phyloP scores from a whole-genome alignment of 75 land plant genomes.

The Pinus albicaulis region DNA sequence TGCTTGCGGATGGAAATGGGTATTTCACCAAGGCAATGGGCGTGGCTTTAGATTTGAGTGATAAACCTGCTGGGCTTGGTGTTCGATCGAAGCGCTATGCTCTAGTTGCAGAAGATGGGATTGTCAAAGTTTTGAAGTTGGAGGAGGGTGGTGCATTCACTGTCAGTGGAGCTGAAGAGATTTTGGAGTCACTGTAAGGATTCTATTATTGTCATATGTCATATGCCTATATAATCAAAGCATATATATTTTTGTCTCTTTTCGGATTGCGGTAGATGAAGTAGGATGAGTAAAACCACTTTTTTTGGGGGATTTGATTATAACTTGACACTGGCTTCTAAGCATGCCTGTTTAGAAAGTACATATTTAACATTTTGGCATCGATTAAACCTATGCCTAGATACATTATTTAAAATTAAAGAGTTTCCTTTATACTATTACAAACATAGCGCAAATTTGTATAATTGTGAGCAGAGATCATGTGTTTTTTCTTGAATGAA shows the following conservation, averaged over 20 bases:
- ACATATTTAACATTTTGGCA: background rate
- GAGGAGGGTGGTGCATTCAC: conserved; percentile 89
- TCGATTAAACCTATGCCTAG: background rate
- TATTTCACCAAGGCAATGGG: conserved; percentile 72
- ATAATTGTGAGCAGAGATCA: background rate
- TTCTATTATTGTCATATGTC: background rate
- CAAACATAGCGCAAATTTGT: background rate
- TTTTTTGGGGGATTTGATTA: background rate
- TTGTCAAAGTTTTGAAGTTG: conserved; percentile 81
- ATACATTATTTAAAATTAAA: background rate
- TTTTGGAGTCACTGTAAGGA: conserved; percentile 67
- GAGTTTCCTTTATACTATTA: background rate
- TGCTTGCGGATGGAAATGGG: conserved; percentile 80
- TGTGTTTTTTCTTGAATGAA: background rate
- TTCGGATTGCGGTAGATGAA: background rate
- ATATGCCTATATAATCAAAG: background rate
- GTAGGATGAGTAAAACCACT: background rate
- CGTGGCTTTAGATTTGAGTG: conserved; percentile 65
- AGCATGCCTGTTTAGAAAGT: too few species aligned
- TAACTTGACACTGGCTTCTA: background rate
- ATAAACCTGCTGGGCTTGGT: conserved; percentile 77
- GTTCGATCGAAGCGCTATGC: conserved; percentile 73
- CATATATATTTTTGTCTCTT: background rate
- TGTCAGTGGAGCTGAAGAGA: conserved; percentile 77
- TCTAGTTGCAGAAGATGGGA: conserved; percentile 75